Percentiles rank a stretch among this genome's conserved stretches.
phyloP scores from a whole-genome alignment of 164 flowering plant species.

The Tetracentron sinense region DNA sequence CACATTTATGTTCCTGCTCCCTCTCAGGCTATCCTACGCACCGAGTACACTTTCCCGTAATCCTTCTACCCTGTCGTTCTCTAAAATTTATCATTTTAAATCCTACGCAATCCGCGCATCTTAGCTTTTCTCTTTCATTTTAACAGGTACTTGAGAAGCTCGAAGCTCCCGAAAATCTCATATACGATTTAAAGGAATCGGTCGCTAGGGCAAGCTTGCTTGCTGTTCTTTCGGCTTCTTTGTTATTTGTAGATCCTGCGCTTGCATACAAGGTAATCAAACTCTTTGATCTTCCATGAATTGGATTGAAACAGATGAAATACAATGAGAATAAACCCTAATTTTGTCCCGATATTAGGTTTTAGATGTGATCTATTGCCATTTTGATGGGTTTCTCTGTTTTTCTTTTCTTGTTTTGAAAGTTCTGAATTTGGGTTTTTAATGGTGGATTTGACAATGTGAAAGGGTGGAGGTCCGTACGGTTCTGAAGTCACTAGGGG shows the following conservation, averaged over 20 bases:
- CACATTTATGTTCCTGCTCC: conserved; percentile 11
- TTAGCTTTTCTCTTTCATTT: neutral
- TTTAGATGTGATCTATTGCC: neutral
- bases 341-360: neutral
- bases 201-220: conserved; percentile 43
- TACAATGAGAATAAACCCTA: no score
- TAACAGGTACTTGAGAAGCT: neutral
- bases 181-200: conserved; percentile 32
- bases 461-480: no score
- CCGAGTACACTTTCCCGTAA: conserved; percentile 11
- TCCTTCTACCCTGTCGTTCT: neutral
- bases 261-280: no score
- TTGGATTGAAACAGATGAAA: no score
- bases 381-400: neutral
- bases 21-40: conserved; percentile 14
- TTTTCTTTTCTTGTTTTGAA: neutral
- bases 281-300: no score
- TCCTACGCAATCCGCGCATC: neutral
- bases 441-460: conserved; percentile 11
- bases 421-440: neutral
- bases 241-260: conserved; percentile 41
- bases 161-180: conserved; percentile 8
- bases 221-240: conserved; percentile 59
- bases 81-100: neutral
- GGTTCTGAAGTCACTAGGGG: no score